Evolutionary conservation across 306 rosid genomes (phyloP).

Genomic region (Carpinus fangiana): DNA sequence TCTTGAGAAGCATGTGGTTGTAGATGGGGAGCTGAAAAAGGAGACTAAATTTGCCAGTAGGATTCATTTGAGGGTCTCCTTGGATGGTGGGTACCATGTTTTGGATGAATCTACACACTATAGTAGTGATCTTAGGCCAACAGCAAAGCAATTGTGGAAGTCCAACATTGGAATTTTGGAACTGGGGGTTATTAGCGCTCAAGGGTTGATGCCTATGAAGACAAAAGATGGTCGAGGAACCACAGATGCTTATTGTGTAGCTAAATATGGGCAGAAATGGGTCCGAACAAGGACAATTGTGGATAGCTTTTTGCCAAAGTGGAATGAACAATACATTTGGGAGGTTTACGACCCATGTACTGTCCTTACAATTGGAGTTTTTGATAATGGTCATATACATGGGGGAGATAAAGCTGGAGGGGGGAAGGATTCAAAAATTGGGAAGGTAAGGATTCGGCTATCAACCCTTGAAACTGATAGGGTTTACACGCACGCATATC

Average conservation of each 20-base stretch:
- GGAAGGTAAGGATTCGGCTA: slow-evolving; percentile 79
- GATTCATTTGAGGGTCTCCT: slow-evolving; percentile 75
- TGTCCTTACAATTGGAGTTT: slow-evolving; percentile 73
- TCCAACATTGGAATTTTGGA: slow-evolving; percentile 75
- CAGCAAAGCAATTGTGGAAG: slow-evolving; percentile 87
- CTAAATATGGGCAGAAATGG: slow-evolving; percentile 94
- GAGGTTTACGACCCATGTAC: slow-evolving; percentile 88
- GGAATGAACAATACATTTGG: slow-evolving; percentile 96
- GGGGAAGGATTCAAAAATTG: slow-evolving; percentile 75
- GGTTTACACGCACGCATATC: slow-evolving; percentile 89
- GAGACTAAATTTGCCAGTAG: slow-evolving; percentile 78
- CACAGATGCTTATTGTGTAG: slow-evolving; percentile 83
- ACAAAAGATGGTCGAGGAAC: slow-evolving; percentile 70
- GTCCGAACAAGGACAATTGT: slow-evolving; percentile 76
- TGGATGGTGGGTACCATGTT: slow-evolving; percentile 97
- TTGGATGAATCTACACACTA: slow-evolving; percentile 91
- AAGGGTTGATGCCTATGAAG: slow-evolving; percentile 83
- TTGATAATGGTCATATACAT: slow-evolving; percentile 73
- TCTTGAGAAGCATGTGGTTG: slow-evolving; percentile 67
- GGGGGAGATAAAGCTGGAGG: slow-evolving; percentile 58
- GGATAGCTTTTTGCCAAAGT: slow-evolving; percentile 65
- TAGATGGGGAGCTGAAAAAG: slow-evolving; percentile 71
- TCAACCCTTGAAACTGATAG: slow-evolving; percentile 83
- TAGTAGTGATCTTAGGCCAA: slow-evolving; percentile 93
- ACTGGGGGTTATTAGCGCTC: slow-evolving; percentile 77